A percentile compares a stretch with the other conserved stretches of the same genome.
These are phyloP conservation scores for Ophiostoma australiae DNA, from an alignment of 2,329 filamentous ascomycete species.

Conservation along the genomic window DNA sequence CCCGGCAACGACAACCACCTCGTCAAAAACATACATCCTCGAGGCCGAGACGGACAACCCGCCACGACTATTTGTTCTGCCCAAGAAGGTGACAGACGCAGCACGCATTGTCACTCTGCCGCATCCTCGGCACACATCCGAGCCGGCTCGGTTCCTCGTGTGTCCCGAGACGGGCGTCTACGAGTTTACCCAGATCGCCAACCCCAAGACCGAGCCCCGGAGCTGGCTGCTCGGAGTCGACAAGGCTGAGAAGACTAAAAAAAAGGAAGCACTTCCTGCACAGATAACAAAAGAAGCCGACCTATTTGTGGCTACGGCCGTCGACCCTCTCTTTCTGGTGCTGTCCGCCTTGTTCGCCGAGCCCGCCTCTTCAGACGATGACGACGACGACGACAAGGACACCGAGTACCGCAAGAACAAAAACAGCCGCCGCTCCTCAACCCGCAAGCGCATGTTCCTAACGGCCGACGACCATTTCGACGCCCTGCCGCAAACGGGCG, in stretches of 20 bases:
- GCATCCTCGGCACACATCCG: constrained; percentile 50
- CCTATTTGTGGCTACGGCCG: constrained; percentile 74
- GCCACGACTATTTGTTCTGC: constrained; percentile 57
- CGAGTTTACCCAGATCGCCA: constrained; percentile 57
- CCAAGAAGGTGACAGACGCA: constrained; percentile 47
- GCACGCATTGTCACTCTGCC: constrained; percentile 57
- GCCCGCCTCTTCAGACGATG: constrained; percentile 31
- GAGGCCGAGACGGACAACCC: constrained; percentile 40
- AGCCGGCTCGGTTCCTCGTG: constrained; percentile 55
- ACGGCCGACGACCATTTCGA: constrained; percentile 69
- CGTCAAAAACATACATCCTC: constrained; percentile 39
- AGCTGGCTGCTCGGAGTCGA: constrained; percentile 54
- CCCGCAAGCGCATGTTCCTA: constrained; percentile 58
- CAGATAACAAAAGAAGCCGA: constrained; percentile 61
- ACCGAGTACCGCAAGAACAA: constrained; percentile 9
- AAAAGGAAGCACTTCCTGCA: constrained; percentile 29
- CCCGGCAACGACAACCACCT: constrained; percentile 28
- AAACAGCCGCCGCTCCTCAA: not conserved
- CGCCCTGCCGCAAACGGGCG: constrained; percentile 45
- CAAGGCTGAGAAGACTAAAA: not conserved
- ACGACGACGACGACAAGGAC: constrained; percentile 10
- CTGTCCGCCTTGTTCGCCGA: constrained; percentile 62
- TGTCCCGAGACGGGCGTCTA: constrained; percentile 59
- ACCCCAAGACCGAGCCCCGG: constrained; percentile 49
- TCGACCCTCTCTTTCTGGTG: constrained; percentile 81